Percentiles rank a stretch among this genome's conserved stretches.
phyloP scores from a whole-genome alignment of 2,329 filamentous ascomycete species.

The Xylaria sp. region DNA sequence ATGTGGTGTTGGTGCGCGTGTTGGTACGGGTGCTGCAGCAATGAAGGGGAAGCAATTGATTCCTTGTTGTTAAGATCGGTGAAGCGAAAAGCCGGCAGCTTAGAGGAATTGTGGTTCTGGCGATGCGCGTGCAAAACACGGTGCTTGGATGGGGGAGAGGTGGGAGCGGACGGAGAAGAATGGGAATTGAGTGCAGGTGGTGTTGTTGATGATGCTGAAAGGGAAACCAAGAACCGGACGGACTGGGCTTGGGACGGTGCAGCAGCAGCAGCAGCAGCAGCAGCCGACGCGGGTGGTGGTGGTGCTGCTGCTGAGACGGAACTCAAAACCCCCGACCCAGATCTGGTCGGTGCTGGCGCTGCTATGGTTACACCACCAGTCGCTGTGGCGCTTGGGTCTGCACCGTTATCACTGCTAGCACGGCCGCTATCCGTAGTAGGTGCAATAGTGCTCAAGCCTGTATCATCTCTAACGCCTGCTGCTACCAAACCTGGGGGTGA shows the following conservation, averaged over 20 bases:
- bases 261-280: not conserved
- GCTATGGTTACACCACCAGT: constrained; percentile 1
- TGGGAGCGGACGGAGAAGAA: constrained; percentile 15
- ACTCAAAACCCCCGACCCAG: constrained; percentile 17
- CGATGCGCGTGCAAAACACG: constrained; percentile 58
- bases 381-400: constrained; percentile 12
- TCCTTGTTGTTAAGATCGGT: constrained; percentile 58
- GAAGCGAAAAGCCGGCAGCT: constrained; percentile 65
- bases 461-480: constrained; percentile 20
- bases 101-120: constrained; percentile 64
- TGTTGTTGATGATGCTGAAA: constrained; percentile 23
- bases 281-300: constrained; percentile 3
- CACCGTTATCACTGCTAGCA: constrained; percentile 25
- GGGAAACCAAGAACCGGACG: constrained; percentile 5
- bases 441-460: constrained; percentile 12
- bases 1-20: constrained; percentile 46
- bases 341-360: constrained; percentile 3
- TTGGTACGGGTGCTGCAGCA: constrained; percentile 47
- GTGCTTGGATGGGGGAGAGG: constrained; percentile 24
- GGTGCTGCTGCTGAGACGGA: constrained; percentile 20
- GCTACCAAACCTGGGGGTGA: not conserved
- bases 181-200: constrained; percentile 12
- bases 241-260: constrained; percentile 20
- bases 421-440: constrained; percentile 10
- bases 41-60: constrained; percentile 49